Evolutionary conservation across 495 filamentous ascomycete species (phyloP).

Genomic region (Podospora australis): DNA sequence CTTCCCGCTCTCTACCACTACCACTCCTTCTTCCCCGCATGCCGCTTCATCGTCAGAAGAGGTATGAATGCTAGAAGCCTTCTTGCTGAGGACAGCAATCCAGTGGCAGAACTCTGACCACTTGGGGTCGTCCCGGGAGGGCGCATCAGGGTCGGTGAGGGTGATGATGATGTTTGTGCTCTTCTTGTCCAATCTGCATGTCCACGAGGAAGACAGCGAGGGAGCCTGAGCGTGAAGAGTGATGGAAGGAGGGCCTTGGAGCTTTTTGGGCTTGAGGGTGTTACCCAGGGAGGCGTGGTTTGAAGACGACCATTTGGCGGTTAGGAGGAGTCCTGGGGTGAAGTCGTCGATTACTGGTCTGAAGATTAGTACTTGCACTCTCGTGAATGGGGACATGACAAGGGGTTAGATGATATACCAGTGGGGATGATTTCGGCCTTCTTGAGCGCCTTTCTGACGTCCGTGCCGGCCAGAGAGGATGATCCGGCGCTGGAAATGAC

Average conservation of each 20-base stretch:
- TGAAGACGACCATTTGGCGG: slow-evolving; percentile 41
- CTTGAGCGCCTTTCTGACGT: no score
- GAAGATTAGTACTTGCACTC: neutral
- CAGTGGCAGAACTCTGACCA: slow-evolving; percentile 71
- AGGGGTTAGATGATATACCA: no score
- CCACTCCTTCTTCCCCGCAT: no score
- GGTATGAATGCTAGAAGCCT: no score
- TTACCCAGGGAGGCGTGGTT: slow-evolving; percentile 54
- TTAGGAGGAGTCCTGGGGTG: slow-evolving; percentile 45
- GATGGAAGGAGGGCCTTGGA: slow-evolving; percentile 46
- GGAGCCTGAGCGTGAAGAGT: slow-evolving; percentile 14
- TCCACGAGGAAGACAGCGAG: neutral
- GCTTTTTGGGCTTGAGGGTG: slow-evolving; percentile 45
- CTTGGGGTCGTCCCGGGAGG: slow-evolving; percentile 55
- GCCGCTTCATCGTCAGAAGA: no score
- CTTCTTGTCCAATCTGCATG: no score
- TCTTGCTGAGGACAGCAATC: slow-evolving; percentile 37
- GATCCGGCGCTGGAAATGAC: no score
- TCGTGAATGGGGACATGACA: neutral
- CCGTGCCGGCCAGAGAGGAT: no score
- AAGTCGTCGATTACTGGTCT: slow-evolving; percentile 59
- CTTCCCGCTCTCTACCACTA: no score
- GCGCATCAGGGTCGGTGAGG: slow-evolving; percentile 66
- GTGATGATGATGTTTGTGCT: slow-evolving; percentile 33
- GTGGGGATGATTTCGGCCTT: slow-evolving; percentile 57